Percentiles rank a stretch among this genome's conserved stretches.
phyloP scores from a whole-genome alignment of 2,329 filamentous ascomycete species.

The Teratosphaeria pseudoeucalypti region DNA sequence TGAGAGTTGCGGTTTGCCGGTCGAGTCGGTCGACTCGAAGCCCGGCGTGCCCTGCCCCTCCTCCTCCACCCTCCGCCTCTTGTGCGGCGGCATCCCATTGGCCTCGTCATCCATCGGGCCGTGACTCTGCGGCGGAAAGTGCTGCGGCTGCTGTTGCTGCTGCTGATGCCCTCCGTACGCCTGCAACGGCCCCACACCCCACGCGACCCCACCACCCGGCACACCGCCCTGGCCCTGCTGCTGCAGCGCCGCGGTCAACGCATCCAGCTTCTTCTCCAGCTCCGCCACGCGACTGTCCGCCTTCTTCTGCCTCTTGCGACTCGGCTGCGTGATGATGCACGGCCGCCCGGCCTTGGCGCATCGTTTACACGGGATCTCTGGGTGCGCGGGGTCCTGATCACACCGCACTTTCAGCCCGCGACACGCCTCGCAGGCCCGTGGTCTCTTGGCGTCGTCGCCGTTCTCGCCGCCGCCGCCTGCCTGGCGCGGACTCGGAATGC shows the following conservation, averaged over 20 bases:
- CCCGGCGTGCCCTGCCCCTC: conserved; percentile 2
- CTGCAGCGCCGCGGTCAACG: conserved; percentile 68
- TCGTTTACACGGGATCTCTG: conserved; percentile 49
- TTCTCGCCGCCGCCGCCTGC: not conserved
- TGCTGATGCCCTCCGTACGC: not conserved
- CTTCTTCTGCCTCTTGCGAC: conserved; percentile 78
- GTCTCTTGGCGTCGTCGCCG: conserved; percentile 33
- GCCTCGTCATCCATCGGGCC: not conserved
- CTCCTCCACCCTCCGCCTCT: conserved; percentile 17
- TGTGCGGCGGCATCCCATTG: conserved; percentile 6
- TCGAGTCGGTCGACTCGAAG: not conserved
- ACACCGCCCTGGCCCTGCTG: conserved; percentile 33
- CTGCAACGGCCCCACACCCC: not conserved
- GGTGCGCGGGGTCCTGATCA: conserved; percentile 58
- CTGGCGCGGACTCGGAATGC: not conserved
- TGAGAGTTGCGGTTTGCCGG: not conserved
- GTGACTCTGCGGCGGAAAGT: not conserved
- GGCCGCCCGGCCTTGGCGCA: conserved; percentile 70
- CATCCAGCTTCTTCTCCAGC: conserved; percentile 87
- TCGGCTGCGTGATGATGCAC: conserved; percentile 67
- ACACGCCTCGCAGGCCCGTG: conserved; percentile 39
- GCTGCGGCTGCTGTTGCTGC: not conserved
- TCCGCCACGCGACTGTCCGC: conserved; percentile 82
- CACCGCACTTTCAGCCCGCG: conserved; percentile 58
- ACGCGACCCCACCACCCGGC: conserved; percentile 8